Percentiles rank a stretch among this genome's conserved stretches.
These are phyloP conservation scores for Rhodotorula sp. DNA, from an alignment of 1,284 basidiomycete species.

Conservation along the genomic window DNA sequence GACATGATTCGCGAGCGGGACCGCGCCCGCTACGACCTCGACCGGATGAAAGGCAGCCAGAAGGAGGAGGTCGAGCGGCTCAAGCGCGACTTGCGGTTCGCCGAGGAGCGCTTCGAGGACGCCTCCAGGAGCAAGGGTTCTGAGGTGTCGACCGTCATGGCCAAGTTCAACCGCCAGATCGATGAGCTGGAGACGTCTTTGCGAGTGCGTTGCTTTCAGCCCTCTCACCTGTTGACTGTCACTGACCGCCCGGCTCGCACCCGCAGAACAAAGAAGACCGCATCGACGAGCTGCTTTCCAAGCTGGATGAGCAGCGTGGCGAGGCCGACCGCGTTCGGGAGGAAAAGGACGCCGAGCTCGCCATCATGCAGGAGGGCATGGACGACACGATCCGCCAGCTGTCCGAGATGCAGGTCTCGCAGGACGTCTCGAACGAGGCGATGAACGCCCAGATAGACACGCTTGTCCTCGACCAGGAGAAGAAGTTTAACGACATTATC, in stretches of 20 bases:
- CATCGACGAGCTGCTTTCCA: conserved; percentile 82
- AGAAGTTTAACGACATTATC: conserved; percentile 97
- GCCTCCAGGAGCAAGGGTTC: conserved; percentile 85
- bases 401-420: conserved; percentile 79
- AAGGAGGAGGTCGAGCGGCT: conserved; percentile 94
- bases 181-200: conserved; percentile 92
- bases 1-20: conserved; percentile 99
- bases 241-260: conserved; percentile 23
- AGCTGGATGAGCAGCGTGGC: conserved; percentile 68
- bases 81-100: conserved; percentile 88
- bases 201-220: conserved; percentile 59
- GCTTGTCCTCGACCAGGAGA: conserved; percentile 92
- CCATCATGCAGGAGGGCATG: conserved; percentile 94
- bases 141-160: conserved; percentile 82
- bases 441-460: conserved; percentile 96
- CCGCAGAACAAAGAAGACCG: conserved; percentile 82
- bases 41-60: conserved; percentile 88
- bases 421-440: conserved; percentile 80
- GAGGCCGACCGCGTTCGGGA: conserved; percentile 80
- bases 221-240: background rate
- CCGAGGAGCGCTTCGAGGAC: conserved; percentile 97
- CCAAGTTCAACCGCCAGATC: conserved; percentile 94
- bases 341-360: conserved; percentile 95
- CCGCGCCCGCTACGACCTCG: conserved; percentile 93
- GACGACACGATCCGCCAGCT: conserved; percentile 89